Base-by-base conservation (phyloP, 2,329 filamentous ascomycete species). In the Colletotrichum gloeosporioides region DNA sequence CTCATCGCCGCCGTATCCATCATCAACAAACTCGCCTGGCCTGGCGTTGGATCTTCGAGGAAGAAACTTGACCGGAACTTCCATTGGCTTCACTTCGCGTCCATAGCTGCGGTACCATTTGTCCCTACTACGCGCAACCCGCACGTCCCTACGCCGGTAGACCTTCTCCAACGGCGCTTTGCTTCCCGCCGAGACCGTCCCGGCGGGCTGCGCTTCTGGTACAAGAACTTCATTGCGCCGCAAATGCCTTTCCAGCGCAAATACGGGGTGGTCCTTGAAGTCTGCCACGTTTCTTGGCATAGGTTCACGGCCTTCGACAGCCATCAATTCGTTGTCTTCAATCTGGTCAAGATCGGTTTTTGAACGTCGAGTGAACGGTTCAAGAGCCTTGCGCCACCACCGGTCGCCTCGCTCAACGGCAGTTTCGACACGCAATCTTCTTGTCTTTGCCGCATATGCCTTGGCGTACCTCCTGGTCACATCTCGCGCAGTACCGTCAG, bases 401-500 rank as follows among this genome's bases (percentile, higher is more conserved):
- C 81, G 81, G 12, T 86, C 86, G 0, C 86, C 89, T 12, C 86
- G 80, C 79, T 89, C 84, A 87, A 88, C 61, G 82, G 88, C 83
- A 36, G 82, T 84, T 64, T 99, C 97, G 3, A 99, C 90, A n/a
- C 97, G 92, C 75, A 91, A 85, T 78, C 93, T 95, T 27, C 95
- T 91, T 1, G 96, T 98, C 85, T 99, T 99, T 27, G 96, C 95
- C 79, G 96, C 97, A 85, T 94, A 99, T 0, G 94, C 93, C 83
- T 97, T 98, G 2, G 93, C 90, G 82, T 99, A 99, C 18, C 97
- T 92, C 71, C 92, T 90, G 0, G 97, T 99, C 1, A 99, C 95
- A 81, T 99, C 97, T 80, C 91, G 92, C 1, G 92, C 95, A 16
- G 91, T 92, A 4, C 93, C 94, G 78, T 98, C 94, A 15, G 93